Evolutionary conservation across 1,139 yeast species (phyloP).

Genomic region (Lodderomyces beijingensis): DNA sequence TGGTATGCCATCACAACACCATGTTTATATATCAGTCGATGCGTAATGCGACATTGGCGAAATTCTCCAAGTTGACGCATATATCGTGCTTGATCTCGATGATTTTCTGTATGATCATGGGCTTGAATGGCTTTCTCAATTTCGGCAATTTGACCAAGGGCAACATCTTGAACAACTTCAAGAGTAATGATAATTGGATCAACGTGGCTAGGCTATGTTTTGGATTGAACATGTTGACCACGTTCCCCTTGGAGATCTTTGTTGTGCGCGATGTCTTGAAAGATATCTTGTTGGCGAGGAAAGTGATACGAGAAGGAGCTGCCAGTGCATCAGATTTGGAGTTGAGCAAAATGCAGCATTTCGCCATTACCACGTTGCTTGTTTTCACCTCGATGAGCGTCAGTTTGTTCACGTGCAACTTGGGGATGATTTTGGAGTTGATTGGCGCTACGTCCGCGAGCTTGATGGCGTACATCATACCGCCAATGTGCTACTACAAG

Average conservation of each 20-base stretch:
- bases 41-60: constrained; percentile 65
- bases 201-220: constrained; percentile 88
- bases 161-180: constrained; percentile 81
- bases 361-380: constrained; percentile 61
- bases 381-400: constrained; percentile 72
- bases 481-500: constrained; percentile 77
- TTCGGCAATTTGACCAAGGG: constrained; percentile 83
- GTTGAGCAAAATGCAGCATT: constrained; percentile 49
- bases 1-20: constrained; percentile 94
- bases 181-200: constrained; percentile 64
- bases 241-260: constrained; percentile 85
- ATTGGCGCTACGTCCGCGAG: constrained; percentile 95
- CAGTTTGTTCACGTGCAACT: constrained; percentile 76
- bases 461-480: constrained; percentile 85
- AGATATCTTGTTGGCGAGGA: constrained; percentile 46
- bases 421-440: constrained; percentile 83
- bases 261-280: constrained; percentile 82
- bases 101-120: constrained; percentile 75
- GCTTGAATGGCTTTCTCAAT: constrained; percentile 69
- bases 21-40: constrained; percentile 84
- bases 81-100: constrained; percentile 79
- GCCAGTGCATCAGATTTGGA: constrained; percentile 36
- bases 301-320: constrained; percentile 11
- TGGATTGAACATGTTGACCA: constrained; percentile 91
- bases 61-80: constrained; percentile 77